Conservation (phyloP, 164 flowering plant species). For the Berberis vulgaris region DNA sequence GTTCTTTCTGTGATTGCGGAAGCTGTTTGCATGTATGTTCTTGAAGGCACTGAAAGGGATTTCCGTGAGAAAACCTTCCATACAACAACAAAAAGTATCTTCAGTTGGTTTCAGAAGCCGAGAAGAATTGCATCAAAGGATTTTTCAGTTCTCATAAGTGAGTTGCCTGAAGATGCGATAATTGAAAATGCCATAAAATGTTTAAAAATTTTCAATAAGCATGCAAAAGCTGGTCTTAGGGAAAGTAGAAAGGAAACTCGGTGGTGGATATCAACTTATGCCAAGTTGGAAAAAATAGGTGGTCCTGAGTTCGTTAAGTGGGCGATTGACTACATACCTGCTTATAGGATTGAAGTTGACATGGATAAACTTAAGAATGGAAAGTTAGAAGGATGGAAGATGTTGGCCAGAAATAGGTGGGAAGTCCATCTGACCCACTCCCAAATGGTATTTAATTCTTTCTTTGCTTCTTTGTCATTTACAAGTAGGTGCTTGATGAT, state of each 20-base stretch:
- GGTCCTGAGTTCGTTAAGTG: conserved; percentile 67
- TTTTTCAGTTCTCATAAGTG: conserved; percentile 42
- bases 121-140: conserved; percentile 46
- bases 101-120: conserved; percentile 46
- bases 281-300: conserved; percentile 65
- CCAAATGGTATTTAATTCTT: conserved; percentile 71
- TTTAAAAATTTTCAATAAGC: conserved; percentile 36
- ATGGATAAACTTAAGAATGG: conserved; percentile 25
- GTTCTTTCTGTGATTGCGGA: conserved; percentile 69
- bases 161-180: conserved; percentile 52
- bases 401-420: conserved; percentile 49
- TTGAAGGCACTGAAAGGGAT: conserved; percentile 48
- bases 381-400: conserved; percentile 67
- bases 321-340: conserved; percentile 65
- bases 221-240: conserved; percentile 16
- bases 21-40: conserved; percentile 55
- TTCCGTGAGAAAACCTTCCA: conserved; percentile 24
- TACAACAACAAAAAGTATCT: conserved; percentile 23
- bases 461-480: conserved; percentile 11
- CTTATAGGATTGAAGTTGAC: conserved; percentile 60
- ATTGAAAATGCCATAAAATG: conserved; percentile 45
- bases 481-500: too few species aligned
- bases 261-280: conserved; percentile 44
- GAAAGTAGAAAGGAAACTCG: conserved; percentile 19
- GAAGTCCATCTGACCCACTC: conserved; percentile 87